Evolutionary conservation across 306 rosid genomes (phyloP).

Genomic region (Boehmeria nivea): DNA sequence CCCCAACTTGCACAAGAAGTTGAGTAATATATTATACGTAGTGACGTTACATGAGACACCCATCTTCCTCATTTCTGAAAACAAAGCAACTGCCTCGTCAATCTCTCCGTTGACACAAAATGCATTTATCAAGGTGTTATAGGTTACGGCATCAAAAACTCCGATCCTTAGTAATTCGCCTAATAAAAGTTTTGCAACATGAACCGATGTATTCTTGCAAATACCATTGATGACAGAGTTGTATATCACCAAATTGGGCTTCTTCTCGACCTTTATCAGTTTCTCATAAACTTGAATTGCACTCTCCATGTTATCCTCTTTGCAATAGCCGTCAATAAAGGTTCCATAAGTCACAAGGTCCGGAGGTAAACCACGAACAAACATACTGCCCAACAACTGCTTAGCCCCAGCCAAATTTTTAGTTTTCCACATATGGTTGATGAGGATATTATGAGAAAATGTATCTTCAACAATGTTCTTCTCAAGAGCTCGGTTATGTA

Average conservation of each 20-base stretch:
- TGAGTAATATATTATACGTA: slow-evolving; percentile 49
- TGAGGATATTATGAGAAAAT: slow-evolving; percentile 46
- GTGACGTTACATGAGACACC: slow-evolving; percentile 37
- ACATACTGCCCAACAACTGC: slow-evolving; percentile 44
- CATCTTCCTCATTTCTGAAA: slow-evolving; percentile 30
- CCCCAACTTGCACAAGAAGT: slow-evolving; percentile 46
- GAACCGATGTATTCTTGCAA: slow-evolving; percentile 29
- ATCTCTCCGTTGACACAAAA: slow-evolving; percentile 33
- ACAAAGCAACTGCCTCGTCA: slow-evolving; percentile 29
- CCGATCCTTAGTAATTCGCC: slow-evolving; percentile 25
- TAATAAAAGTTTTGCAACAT: slow-evolving; percentile 30
- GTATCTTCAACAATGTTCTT: slow-evolving; percentile 27
- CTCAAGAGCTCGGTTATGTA: slow-evolving; percentile 27
- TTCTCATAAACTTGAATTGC: slow-evolving; percentile 35
- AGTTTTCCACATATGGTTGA: slow-evolving; percentile 34
- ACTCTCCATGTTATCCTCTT: slow-evolving; percentile 30
- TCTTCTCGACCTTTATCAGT: slow-evolving; percentile 33
- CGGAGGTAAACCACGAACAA: slow-evolving; percentile 39
- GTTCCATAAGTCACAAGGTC: slow-evolving; percentile 47
- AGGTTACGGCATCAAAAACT: slow-evolving; percentile 31
- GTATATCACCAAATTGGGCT: slow-evolving; percentile 41
- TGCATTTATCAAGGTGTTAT: slow-evolving; percentile 46
- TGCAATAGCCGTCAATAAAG: slow-evolving; percentile 42
- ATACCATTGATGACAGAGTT: slow-evolving; percentile 46
- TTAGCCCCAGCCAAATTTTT: slow-evolving; percentile 29